Percentiles rank a stretch among this genome's conserved stretches.
Conservation (phyloP, 176 grass and related monocot species). For the Aechmea fasciata region DNA sequence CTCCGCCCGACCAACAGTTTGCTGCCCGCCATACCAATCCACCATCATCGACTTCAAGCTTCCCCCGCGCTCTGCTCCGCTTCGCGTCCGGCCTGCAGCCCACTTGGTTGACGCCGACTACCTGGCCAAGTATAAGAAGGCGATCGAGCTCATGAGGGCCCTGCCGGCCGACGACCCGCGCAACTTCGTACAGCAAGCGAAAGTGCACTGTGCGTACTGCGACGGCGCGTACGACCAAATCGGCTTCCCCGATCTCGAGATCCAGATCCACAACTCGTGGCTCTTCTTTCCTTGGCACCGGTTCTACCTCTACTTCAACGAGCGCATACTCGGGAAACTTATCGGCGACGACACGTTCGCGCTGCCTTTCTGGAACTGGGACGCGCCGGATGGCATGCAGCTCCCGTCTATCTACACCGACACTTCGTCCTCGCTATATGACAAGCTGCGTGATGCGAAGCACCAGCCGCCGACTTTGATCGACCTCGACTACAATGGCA, state of each 20-base stretch:
- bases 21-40: slow-evolving; percentile 34
- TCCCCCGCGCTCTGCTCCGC: slow-evolving; percentile 18
- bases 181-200: slow-evolving; percentile 56
- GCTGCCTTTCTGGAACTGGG: slow-evolving; percentile 89
- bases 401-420: slow-evolving; percentile 45
- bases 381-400: slow-evolving; percentile 48
- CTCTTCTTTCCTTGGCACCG: slow-evolving; percentile 81
- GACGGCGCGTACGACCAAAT: slow-evolving; percentile 36
- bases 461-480: slow-evolving; percentile 41
- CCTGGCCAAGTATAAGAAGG: slow-evolving; percentile 46
- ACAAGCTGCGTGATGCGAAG: slow-evolving; percentile 27
- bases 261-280: slow-evolving; percentile 57
- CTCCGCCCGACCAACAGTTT: slow-evolving; percentile 4
- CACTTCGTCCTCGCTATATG: slow-evolving; percentile 32
- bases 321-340: slow-evolving; percentile 62
- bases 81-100: slow-evolving; percentile 60
- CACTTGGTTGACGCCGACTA: slow-evolving; percentile 36
- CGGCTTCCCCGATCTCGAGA: slow-evolving; percentile 27
- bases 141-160: slow-evolving; percentile 37
- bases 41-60: slow-evolving; percentile 35
- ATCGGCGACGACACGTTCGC: slow-evolving; percentile 68
- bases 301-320: slow-evolving; percentile 57
- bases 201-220: slow-evolving; percentile 71
- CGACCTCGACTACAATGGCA: slow-evolving; percentile 38
- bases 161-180: slow-evolving; percentile 17